Percentiles rank a stretch among this genome's conserved stretches.
phyloP scores from a whole-genome alignment of 2,329 filamentous ascomycete genomes.

The Clarireedia paspali region DNA sequence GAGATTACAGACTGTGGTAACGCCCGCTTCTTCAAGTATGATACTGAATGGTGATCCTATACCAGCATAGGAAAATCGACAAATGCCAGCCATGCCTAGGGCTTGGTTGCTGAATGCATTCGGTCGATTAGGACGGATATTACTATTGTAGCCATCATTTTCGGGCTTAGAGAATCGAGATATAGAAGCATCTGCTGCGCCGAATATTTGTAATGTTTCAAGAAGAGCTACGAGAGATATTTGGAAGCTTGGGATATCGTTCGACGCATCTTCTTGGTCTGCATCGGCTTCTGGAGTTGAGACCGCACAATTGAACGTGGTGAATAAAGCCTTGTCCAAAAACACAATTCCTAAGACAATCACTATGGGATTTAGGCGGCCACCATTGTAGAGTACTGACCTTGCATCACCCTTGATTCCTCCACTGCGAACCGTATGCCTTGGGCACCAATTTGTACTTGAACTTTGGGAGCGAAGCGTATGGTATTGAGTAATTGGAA shows the following conservation, averaged over 20 bases:
- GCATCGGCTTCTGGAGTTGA: constrained; percentile 31
- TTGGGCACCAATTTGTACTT: constrained; percentile 72
- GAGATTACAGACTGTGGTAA: constrained; percentile 84
- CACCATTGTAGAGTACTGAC: constrained; percentile 36
- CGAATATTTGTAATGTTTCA: constrained; percentile 93
- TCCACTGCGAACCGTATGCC: constrained; percentile 85
- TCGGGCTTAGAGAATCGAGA: constrained; percentile 50
- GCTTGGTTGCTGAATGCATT: constrained; percentile 79
- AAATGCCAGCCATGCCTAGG: constrained; percentile 77
- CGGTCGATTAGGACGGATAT: constrained; percentile 52
- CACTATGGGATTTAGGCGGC: no score
- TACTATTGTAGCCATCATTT: constrained; percentile 52
- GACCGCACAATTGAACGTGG: constrained; percentile 66
- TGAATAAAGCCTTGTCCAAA: constrained; percentile 83
- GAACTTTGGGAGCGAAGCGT: constrained; percentile 46
- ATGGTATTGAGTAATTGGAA: constrained; percentile 55
- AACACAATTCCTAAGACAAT: constrained; percentile 58
- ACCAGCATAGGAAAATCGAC: constrained; percentile 69
- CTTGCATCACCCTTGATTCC: constrained; percentile 86
- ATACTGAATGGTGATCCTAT: constrained; percentile 75
- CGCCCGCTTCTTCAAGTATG: constrained; percentile 75
- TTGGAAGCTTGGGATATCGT: constrained; percentile 63
- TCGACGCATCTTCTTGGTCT: constrained; percentile 33
- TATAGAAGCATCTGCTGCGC: constrained; percentile 60
- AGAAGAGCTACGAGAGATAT: constrained; percentile 81